Evolutionary conservation across 129 eudicot species (phyloP).

Genomic region (Ambrosia artemisiifolia): DNA sequence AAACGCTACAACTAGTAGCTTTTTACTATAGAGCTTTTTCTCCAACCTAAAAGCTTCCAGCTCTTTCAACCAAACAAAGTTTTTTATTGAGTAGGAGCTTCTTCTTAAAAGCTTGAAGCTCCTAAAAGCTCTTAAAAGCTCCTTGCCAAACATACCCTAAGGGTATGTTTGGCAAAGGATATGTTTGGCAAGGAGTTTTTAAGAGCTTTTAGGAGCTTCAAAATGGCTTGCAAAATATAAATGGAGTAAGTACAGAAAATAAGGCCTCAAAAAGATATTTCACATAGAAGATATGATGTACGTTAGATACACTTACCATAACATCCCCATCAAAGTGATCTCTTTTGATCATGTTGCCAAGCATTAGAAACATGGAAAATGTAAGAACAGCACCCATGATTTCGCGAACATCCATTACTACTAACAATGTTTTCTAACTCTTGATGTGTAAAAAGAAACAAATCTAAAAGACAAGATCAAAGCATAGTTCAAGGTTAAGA

Average conservation of each 20-base stretch:
- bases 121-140: too few relatives aligned
- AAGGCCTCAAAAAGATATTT: background rate
- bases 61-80: too few relatives aligned
- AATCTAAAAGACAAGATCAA: conserved; percentile 4
- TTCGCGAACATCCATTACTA: conserved; percentile 45
- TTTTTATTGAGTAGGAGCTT: too few relatives aligned
- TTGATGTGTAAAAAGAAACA: conserved; percentile 10
- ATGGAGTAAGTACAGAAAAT: background rate
- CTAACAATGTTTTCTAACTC: background rate
- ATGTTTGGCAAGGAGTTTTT: too few relatives aligned
- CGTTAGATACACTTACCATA: conserved; percentile 25
- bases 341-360: conserved; percentile 56
- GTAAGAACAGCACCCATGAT: conserved; percentile 57
- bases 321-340: conserved; percentile 44
- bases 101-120: too few relatives aligned
- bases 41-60: too few relatives aligned
- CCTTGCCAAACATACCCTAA: too few relatives aligned
- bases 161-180: too few relatives aligned
- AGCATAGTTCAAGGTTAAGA: conserved; percentile 5
- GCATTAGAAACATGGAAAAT: conserved; percentile 57
- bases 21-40: too few relatives aligned
- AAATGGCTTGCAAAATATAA: background rate
- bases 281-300: conserved; percentile 6
- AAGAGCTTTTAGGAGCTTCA: too few relatives aligned
- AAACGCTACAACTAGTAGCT: too few relatives aligned